Evolutionary conservation across 768 basidiomycete species (phyloP).

Genomic region (Calocera cornea): DNA sequence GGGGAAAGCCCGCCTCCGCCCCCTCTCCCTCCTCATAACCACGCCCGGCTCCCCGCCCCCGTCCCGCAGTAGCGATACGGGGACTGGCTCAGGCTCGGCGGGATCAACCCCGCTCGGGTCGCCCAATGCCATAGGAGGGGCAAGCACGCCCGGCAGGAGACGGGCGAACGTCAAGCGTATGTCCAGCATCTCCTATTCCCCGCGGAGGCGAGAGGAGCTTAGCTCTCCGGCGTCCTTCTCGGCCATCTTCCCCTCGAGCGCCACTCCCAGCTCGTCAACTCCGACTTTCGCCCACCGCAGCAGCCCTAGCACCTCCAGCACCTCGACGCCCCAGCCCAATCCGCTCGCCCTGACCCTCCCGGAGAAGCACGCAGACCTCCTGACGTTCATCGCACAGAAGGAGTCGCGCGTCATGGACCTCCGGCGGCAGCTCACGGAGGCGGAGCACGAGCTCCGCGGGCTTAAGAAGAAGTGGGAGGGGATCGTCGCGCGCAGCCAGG

Average conservation of each 20-base stretch:
- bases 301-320: neutral
- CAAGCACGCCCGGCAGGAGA: neutral
- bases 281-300: neutral
- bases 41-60: neutral
- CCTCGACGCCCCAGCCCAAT: neutral
- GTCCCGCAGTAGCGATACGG: neutral
- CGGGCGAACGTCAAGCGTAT: neutral
- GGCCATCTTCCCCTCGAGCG: neutral
- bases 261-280: neutral
- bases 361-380: slow-evolving; percentile 58
- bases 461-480: slow-evolving; percentile 76
- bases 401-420: slow-evolving; percentile 73
- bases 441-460: slow-evolving; percentile 60
- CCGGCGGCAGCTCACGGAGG: slow-evolving; percentile 52
- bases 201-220: neutral
- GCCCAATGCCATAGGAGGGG: neutral
- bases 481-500: slow-evolving; percentile 33
- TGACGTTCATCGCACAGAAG: slow-evolving; percentile 78
- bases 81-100: no score
- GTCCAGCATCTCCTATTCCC: slow-evolving; percentile 1
- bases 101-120: neutral
- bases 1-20: neutral
- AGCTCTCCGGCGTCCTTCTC: neutral
- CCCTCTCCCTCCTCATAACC: neutral
- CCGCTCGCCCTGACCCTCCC: neutral